Conservation (phyloP, 257 asterid genomes). For the Verbascum thapsus region DNA sequence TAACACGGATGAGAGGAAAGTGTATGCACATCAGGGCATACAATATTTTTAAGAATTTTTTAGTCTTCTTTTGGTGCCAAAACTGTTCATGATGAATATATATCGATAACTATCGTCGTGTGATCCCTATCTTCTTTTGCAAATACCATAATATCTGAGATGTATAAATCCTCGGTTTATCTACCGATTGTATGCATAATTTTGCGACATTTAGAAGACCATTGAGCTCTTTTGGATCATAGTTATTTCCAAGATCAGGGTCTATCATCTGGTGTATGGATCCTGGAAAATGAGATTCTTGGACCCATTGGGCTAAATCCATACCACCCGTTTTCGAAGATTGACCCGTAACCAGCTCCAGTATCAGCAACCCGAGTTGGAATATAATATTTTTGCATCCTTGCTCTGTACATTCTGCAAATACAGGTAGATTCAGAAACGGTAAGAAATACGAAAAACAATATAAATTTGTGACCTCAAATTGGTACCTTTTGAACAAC, state of each 20-base stretch:
- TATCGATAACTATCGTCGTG: slow-evolving; percentile 1
- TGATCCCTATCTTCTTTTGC: slow-evolving; percentile 62
- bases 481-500: slow-evolving; percentile 52
- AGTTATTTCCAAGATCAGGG: slow-evolving; percentile 83
- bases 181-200: slow-evolving; percentile 59
- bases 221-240: slow-evolving; percentile 60
- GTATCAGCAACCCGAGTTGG: slow-evolving; percentile 81
- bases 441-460: neutral
- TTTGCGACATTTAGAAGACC: slow-evolving; percentile 74
- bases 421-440: slow-evolving; percentile 18
- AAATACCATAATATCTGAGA: slow-evolving; percentile 72
- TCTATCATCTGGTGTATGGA: slow-evolving; percentile 75
- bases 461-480: neutral
- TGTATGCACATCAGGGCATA: no score
- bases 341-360: slow-evolving; percentile 91
- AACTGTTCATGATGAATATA: no score
- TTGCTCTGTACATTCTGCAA: slow-evolving; percentile 52
- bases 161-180: slow-evolving; percentile 47
- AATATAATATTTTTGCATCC: slow-evolving; percentile 58
- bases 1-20: no score
- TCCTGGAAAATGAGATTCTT: slow-evolving; percentile 48
- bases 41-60: no score
- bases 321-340: slow-evolving; percentile 66
- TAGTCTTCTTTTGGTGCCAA: no score
- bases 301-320: slow-evolving; percentile 76